Base-by-base conservation (phyloP, 2,329 filamentous ascomycete genomes). In the Botrytis byssoidea region DNA sequence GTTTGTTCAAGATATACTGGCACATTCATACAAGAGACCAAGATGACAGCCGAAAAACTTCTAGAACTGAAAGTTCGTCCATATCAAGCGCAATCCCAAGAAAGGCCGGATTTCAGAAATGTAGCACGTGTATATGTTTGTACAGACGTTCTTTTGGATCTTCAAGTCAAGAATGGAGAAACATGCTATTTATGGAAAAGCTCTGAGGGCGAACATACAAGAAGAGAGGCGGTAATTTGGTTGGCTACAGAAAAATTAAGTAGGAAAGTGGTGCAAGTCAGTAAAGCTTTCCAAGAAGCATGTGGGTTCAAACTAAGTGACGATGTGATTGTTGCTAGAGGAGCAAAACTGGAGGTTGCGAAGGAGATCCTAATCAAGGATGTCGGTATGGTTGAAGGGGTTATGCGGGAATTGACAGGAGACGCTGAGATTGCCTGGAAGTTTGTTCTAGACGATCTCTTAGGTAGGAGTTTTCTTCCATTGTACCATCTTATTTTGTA, bases 221-320 rank as follows among this genome's bases (percentile, higher is more conserved):
- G 74, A 46, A 76, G 75, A 74, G 77, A 81, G 70, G 90, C 88
- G n/a, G 86, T 92, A 77, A 89, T 88, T 18, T 92, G 90, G 90
- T 83, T 85, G 59, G 87, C 88, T 5, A 80, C 85, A 9, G 85
- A 91, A 80, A 90, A 90, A 78, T 84, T 93, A 77, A 88, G 90
- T 79, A 89, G 89, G 77, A 88, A 91, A 75, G 86, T 93, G 73
- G 85, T 92, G 68, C 87, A 95, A 85, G 89, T 93, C 84, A 91
- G 93, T 35, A 91, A 93, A 75, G 86, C 89, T 9, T 89, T 97
- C 71, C 91, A 93, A 75, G 91, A 92, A 51, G 87, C 89, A 10
- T 92, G 92, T 77, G 89, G 89, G 1, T 88, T 97, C 77, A 91
- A 91, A 75, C 85, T 96, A 6, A 90, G 90, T 25, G 92, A 94